Percentiles rank a stretch among this genome's conserved stretches.
Evolutionary conservation across 192 early-diverging fungal genomes (phyloP).

Genomic region (Coemansia asiatica): DNA sequence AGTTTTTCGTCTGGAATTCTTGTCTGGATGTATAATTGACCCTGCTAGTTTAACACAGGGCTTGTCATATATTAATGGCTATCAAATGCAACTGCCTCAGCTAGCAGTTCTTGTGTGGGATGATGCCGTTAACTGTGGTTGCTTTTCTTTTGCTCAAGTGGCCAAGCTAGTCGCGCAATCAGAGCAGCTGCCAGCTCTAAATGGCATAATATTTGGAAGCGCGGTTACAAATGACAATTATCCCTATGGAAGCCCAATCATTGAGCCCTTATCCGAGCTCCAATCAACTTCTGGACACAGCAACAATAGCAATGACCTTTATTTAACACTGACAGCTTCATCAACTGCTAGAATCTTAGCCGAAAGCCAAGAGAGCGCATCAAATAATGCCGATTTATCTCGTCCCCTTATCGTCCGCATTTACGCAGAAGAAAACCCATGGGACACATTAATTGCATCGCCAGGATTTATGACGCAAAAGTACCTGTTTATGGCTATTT

Average conservation of each 20-base stretch:
- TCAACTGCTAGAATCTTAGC: conserved; percentile 8
- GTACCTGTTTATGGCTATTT: conserved; percentile 26
- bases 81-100: not conserved
- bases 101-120: conserved; percentile 32
- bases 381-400: not conserved
- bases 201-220: conserved; percentile 31
- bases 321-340: conserved; percentile 10
- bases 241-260: conserved; percentile 31
- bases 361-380: no score
- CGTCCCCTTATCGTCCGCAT: not conserved
- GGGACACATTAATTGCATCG: conserved; percentile 17
- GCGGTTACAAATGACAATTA: not conserved
- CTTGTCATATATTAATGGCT: no score
- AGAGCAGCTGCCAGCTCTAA: not conserved
- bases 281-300: not conserved
- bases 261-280: conserved; percentile 33
- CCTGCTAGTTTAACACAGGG: no score
- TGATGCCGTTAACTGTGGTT: conserved; percentile 25
- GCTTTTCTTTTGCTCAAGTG: conserved; percentile 33
- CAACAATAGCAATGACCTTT: not conserved
- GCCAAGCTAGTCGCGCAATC: not conserved
- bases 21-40: not conserved
- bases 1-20: not conserved
- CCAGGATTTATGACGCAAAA: conserved; percentile 20
- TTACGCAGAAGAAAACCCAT: conserved; percentile 15